These are phyloP conservation scores for Discostella stelligera DNA, from an alignment of 352 stramenopile species.

Conservation along the genomic window DNA sequence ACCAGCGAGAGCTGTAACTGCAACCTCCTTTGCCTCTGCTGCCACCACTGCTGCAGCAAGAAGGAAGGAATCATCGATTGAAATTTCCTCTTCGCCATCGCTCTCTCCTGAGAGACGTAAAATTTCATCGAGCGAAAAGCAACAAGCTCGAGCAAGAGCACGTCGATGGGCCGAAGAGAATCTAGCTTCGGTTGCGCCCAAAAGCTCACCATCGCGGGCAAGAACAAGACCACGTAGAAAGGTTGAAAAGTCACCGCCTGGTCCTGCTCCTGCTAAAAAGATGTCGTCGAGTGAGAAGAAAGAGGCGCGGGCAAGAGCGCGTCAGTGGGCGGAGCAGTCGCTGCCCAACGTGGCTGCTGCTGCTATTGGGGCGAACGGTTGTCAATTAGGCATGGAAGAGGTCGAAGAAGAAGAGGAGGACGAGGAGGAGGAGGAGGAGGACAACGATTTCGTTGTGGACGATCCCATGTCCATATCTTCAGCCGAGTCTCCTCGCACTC, in stretches of 20 bases:
- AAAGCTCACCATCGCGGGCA: background rate
- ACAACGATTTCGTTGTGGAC: background rate
- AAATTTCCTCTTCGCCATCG: background rate
- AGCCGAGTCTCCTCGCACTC: background rate
- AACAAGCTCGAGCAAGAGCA: background rate
- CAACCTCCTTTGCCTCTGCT: background rate
- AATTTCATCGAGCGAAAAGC: background rate
- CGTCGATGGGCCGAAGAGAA: background rate
- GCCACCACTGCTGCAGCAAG: background rate
- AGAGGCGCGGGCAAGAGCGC: constrained; percentile 7
- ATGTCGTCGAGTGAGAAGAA: background rate
- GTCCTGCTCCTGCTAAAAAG: background rate
- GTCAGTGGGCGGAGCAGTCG: constrained; percentile 1
- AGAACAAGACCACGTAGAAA: background rate
- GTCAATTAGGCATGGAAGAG: background rate
- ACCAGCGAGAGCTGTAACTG: background rate
- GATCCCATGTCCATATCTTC: background rate
- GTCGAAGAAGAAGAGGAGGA: background rate
- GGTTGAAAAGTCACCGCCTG: background rate
- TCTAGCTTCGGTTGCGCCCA: background rate
- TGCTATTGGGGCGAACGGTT: background rate
- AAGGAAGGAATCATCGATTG: background rate
- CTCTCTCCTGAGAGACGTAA: background rate
- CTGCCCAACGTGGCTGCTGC: constrained; percentile 2
- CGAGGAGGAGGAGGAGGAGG: background rate